Evolutionary conservation across 331 rosid genomes (phyloP), one percentile per base, ranked within the genome.

Genomic region (Cydonia oblonga): DNA sequence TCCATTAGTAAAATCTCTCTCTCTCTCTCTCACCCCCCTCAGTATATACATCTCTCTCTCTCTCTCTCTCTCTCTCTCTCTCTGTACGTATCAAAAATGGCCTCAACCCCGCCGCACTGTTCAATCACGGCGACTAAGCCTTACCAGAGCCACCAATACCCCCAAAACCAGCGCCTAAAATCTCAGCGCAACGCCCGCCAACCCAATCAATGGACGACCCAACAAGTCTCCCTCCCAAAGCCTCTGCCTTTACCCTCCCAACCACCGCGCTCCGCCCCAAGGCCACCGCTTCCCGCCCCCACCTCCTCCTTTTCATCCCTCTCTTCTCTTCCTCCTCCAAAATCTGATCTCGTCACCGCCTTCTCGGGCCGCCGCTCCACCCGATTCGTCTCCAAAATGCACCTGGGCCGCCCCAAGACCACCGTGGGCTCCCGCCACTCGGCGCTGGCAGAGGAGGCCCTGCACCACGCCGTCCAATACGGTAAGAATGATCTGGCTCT

Each of bases 311-410:
- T 88, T 68, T 80, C 82, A 1, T 75, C 93, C 33, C 66, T 86
- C 18, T 75, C 86, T 60, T 16, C 83, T 11, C 72, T 81, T 20
- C 82, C 87, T 11, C 56, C 82, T 16, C 76, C 82, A 22, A 76
- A 79, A 32, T 81, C 90, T 3, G 85, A 78, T 32, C 90, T 91
- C 1, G 89, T 82, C 4, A 75, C 87, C 3, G 96, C 79, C 49
- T 93, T 93, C 61, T 86, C 98, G 0, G 97, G 96, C 62, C 88
- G 96, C 66, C 93, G 90, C 12, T 87, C 97, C 10, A 93, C 95
- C 71, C 85, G 97, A 57, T 81, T 76, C 14, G 90, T 86, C 38
- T 92, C 97, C 9, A 93, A 91, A 82, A 83, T 87, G 87, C 92
- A 89, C 79, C 74, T 80, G 18, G 96, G 95, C 10, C 82, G 90